These are phyloP conservation scores for Dictyostelium firmibasis DNA, from an alignment of 78 protist species.

Conservation along the genomic window DNA sequence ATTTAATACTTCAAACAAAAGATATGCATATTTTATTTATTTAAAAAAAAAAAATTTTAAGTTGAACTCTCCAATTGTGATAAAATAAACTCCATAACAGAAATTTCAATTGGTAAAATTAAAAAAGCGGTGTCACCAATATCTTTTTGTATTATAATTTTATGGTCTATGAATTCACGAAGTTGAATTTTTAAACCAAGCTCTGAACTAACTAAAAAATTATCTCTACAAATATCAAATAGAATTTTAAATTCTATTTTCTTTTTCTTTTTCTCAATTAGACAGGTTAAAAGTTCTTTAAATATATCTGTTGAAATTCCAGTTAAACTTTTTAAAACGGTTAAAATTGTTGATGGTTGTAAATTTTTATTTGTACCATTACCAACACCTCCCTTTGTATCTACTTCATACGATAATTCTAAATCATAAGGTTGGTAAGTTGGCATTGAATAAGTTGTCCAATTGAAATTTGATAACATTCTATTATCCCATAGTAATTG, in stretches of 20 bases:
- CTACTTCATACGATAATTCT: not conserved
- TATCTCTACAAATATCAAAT: not conserved
- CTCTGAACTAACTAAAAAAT: not conserved
- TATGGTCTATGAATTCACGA: not conserved
- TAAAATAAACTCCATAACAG: not conserved
- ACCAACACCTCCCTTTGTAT: not conserved
- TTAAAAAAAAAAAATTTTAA: not conserved
- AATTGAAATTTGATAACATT: not conserved
- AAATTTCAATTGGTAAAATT: not conserved
- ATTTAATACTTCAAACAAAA: too few relatives aligned
- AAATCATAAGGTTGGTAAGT: not conserved
- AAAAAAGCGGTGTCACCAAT: not conserved
- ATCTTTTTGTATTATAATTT: not conserved
- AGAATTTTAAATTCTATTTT: not conserved
- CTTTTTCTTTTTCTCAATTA: not conserved
- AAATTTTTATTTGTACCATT: not conserved
- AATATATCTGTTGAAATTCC: not conserved
- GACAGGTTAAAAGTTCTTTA: not conserved
- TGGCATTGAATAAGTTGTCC: conserved; percentile 8
- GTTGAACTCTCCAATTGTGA: not conserved
- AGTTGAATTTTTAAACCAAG: not conserved
- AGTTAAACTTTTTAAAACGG: conserved; percentile 7
- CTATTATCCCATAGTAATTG: not conserved
- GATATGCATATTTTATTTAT: too few relatives aligned
- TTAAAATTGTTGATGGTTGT: not conserved